Conservation (phyloP, 805 yeast species). For the Zygosaccharomyces pseudorouxii region DNA sequence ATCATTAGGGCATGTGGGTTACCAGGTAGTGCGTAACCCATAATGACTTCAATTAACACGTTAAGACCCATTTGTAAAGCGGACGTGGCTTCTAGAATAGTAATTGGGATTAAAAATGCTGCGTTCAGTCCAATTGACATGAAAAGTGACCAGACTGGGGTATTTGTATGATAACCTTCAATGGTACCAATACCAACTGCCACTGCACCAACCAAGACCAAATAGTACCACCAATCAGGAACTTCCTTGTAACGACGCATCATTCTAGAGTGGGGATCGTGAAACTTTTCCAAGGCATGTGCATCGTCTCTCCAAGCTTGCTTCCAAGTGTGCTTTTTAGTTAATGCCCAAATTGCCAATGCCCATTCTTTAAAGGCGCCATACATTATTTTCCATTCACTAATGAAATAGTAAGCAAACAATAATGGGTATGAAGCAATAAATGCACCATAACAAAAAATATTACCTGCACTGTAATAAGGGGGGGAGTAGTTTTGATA, state of each 20-base stretch:
- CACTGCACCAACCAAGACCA: slow-evolving; percentile 42
- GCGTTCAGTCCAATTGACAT: slow-evolving; percentile 45
- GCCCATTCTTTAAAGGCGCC: slow-evolving; percentile 35
- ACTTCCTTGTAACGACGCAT: slow-evolving; percentile 56
- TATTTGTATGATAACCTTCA: slow-evolving; percentile 41
- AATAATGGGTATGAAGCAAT: slow-evolving; percentile 55
- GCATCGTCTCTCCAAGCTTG: slow-evolving; percentile 35
- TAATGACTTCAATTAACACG: slow-evolving; percentile 51
- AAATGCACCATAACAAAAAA: slow-evolving; percentile 54
- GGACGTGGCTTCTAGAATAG: slow-evolving; percentile 66
- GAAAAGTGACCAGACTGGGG: slow-evolving; percentile 60
- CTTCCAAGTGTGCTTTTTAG: slow-evolving; percentile 15
- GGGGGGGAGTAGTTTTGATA: slow-evolving; percentile 59
- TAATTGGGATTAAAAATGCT: slow-evolving; percentile 57
- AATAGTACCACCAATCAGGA: slow-evolving; percentile 58
- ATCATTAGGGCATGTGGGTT: slow-evolving; percentile 51
- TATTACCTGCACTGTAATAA: slow-evolving; percentile 57
- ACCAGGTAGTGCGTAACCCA: slow-evolving; percentile 54
- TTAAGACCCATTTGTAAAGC: slow-evolving; percentile 47
- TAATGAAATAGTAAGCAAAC: slow-evolving; percentile 44
- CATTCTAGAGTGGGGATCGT: slow-evolving; percentile 56
- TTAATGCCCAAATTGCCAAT: slow-evolving; percentile 12
- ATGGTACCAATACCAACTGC: slow-evolving; percentile 39
- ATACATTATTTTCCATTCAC: slow-evolving; percentile 42
- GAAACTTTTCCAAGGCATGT: slow-evolving; percentile 24